Percentiles rank a stretch among this genome's conserved stretches.
Evolutionary conservation across 1,139 yeast species (phyloP).

Genomic region (Nakaseomyces kungkrabaensis): DNA sequence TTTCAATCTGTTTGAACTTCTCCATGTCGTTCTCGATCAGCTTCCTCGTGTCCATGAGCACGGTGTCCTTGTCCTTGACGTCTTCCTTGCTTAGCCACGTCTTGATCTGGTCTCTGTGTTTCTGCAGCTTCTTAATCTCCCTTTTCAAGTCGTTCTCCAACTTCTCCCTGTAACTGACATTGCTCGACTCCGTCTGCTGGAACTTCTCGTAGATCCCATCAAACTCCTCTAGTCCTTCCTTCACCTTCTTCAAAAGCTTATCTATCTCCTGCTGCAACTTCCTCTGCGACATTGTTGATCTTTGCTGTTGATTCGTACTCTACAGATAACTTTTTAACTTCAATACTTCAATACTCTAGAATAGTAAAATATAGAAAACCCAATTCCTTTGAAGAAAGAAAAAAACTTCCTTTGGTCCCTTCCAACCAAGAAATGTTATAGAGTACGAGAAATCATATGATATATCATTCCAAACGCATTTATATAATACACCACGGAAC

Average conservation of each 20-base stretch:
- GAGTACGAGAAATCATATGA: too few species aligned
- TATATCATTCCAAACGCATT: too few species aligned
- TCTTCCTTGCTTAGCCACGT: constrained; percentile 91
- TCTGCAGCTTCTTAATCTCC: constrained; percentile 89
- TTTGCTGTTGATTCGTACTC: too few species aligned
- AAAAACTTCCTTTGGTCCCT: too few species aligned
- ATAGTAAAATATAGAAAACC: too few species aligned
- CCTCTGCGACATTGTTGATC: constrained; percentile 55
- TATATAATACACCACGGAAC: too few species aligned
- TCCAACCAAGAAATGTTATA: too few species aligned
- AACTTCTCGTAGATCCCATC: constrained; percentile 84
- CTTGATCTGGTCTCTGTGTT: constrained; percentile 91
- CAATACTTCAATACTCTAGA: too few species aligned
- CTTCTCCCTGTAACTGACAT: constrained; percentile 86
- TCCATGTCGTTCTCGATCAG: constrained; percentile 93
- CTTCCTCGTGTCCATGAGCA: constrained; percentile 68
- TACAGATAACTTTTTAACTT: too few species aligned
- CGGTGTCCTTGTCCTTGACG: constrained; percentile 74
- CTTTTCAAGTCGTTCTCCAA: constrained; percentile 88
- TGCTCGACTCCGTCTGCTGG: constrained; percentile 53
- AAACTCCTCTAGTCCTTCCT: constrained; percentile 84
- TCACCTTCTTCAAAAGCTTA: constrained; percentile 86
- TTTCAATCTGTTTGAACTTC: constrained; percentile 88
- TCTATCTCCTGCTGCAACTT: constrained; percentile 81
- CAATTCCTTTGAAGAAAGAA: neutral